Evolutionary conservation across 768 basidiomycete genomes (phyloP).

Genomic region (Trametes gibbosa): DNA sequence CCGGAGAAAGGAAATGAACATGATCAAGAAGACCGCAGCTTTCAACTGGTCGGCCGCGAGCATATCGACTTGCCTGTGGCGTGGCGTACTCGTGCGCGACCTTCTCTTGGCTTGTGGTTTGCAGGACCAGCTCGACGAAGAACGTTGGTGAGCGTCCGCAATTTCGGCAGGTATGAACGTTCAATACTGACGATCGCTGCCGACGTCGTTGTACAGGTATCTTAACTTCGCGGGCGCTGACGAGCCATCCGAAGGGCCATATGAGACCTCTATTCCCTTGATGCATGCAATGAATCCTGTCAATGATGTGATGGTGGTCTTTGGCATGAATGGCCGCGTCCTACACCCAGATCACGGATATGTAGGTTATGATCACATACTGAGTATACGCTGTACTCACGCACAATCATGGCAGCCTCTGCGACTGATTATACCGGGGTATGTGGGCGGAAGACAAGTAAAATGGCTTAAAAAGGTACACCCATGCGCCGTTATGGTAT

Average conservation of each 20-base stretch:
- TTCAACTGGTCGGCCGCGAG: slow-evolving; percentile 18
- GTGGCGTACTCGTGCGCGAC: slow-evolving; percentile 21
- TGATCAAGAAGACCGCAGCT: slow-evolving; percentile 20
- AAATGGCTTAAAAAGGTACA: slow-evolving; percentile 23
- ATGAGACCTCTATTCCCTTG: slow-evolving; percentile 24
- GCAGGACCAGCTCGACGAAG: slow-evolving; percentile 16
- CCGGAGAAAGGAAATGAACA: slow-evolving; percentile 22
- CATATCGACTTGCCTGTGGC: slow-evolving; percentile 21
- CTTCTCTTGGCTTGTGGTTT: slow-evolving; percentile 19
- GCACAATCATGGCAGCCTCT: no score
- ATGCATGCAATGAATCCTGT: slow-evolving; percentile 21
- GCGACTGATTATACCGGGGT: slow-evolving; percentile 21
- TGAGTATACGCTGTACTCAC: no score
- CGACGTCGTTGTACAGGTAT: neutral
- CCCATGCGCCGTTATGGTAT: neutral
- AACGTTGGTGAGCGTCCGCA: no score
- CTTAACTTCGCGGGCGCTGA: slow-evolving; percentile 23
- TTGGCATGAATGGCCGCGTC: slow-evolving; percentile 21
- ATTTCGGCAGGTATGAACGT: neutral
- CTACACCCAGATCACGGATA: slow-evolving; percentile 26
- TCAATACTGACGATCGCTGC: neutral
- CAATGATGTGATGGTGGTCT: slow-evolving; percentile 23
- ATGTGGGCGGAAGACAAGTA: slow-evolving; percentile 22
- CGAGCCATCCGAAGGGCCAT: slow-evolving; percentile 20
- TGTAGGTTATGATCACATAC: no score